Evolutionary conservation across 2,329 filamentous ascomycete genomes (phyloP).

Genomic region (Chalara sp.): DNA sequence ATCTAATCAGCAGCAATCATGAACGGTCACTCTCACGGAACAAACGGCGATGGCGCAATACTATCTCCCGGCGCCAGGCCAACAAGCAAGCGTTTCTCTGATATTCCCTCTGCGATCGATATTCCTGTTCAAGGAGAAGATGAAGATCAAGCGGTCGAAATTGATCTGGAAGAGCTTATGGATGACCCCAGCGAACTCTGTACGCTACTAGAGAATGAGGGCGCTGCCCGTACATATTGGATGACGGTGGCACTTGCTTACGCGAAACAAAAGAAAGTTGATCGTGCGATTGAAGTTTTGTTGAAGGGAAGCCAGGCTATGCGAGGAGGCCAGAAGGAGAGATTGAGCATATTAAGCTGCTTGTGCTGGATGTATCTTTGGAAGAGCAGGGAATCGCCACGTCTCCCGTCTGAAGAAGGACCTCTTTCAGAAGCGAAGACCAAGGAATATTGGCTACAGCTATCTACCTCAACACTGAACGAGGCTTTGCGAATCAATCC

Average conservation of each 20-base stretch:
- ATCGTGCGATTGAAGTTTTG: conserved; percentile 70
- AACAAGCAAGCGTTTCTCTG: conserved; percentile 46
- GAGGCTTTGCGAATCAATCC: conserved; percentile 94
- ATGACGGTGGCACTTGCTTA: conserved; percentile 97
- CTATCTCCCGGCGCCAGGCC: conserved; percentile 15
- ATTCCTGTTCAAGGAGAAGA: conserved; percentile 60
- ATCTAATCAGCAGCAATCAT: conserved; percentile 12
- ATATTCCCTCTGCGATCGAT: conserved; percentile 59
- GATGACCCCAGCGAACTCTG: conserved; percentile 95
- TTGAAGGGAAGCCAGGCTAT: conserved; percentile 58
- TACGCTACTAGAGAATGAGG: conserved; percentile 89
- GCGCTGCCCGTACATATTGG: conserved; percentile 88
- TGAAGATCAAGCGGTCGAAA: conserved; percentile 72
- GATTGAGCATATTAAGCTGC: conserved; percentile 58
- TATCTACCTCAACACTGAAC: conserved; percentile 86
- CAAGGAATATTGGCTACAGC: conserved; percentile 87
- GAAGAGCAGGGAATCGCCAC: conserved; percentile 62
- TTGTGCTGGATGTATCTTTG: conserved; percentile 66
- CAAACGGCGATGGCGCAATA: conserved; percentile 18
- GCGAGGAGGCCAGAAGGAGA: conserved; percentile 55
- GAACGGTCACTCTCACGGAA: conserved; percentile 19
- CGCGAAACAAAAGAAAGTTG: conserved; percentile 89
- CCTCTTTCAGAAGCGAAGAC: conserved; percentile 69
- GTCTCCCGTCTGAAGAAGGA: conserved; percentile 57
- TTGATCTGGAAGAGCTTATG: conserved; percentile 82